Evolutionary conservation across 768 basidiomycete species (phyloP).

Genomic region (Russula compacta): DNA sequence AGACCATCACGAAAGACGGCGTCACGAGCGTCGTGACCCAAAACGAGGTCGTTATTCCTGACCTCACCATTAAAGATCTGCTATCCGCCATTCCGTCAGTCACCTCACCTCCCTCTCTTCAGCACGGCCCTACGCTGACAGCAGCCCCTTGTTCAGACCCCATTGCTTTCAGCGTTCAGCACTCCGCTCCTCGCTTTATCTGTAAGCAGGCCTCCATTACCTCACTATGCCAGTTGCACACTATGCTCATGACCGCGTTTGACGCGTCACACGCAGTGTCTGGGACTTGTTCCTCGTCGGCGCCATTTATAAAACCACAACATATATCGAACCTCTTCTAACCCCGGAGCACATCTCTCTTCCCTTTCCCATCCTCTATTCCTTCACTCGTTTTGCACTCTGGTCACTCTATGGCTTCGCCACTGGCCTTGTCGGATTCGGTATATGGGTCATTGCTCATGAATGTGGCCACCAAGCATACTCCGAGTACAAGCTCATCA

Average conservation of each 20-base stretch:
- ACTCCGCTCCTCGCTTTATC: slow-evolving; percentile 63
- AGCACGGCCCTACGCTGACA: neutral
- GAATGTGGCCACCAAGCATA: slow-evolving; percentile 97
- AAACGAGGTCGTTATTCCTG: slow-evolving; percentile 60
- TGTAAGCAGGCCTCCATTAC: slow-evolving; percentile 38
- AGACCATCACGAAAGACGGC: slow-evolving; percentile 15
- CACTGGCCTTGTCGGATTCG: slow-evolving; percentile 80
- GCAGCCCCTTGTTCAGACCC: slow-evolving; percentile 32
- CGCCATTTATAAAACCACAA: slow-evolving; percentile 59
- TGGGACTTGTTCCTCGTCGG: slow-evolving; percentile 71
- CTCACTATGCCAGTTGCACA: neutral
- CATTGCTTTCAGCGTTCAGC: slow-evolving; percentile 92
- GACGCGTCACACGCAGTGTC: slow-evolving; percentile 34
- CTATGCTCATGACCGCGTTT: slow-evolving; percentile 10
- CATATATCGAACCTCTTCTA: slow-evolving; percentile 54
- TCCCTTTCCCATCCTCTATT: slow-evolving; percentile 52
- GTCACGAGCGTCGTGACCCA: slow-evolving; percentile 36
- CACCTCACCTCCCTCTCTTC: neutral
- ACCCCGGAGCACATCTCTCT: slow-evolving; percentile 45
- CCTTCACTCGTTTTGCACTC: slow-evolving; percentile 50
- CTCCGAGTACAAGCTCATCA: slow-evolving; percentile 84
- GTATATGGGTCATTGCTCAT: slow-evolving; percentile 90
- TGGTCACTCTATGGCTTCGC: slow-evolving; percentile 80
- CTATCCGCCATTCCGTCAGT: slow-evolving; percentile 76
- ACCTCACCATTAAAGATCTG: slow-evolving; percentile 82